Percentiles rank a stretch among this genome's conserved stretches.
Conservation (phyloP, 2,329 filamentous ascomycete genomes). For the Ascochyta rabiei region DNA sequence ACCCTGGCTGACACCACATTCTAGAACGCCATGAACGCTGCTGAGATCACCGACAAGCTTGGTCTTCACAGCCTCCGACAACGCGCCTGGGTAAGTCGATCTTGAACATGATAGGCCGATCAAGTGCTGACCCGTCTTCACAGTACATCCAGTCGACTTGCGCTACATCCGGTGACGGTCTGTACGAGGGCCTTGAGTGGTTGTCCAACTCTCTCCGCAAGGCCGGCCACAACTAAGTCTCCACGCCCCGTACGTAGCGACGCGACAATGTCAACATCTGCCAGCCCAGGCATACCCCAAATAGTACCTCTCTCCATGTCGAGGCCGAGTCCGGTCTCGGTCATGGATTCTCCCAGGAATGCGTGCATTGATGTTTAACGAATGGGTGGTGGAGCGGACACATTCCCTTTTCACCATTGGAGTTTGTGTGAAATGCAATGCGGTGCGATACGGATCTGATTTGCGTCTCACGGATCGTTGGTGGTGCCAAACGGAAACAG, state of each 20-base stretch:
- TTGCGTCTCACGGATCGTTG: conserved; percentile 44
- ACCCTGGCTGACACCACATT: conserved; percentile 8
- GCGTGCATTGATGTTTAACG: conserved; percentile 44
- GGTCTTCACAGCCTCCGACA: conserved; percentile 98
- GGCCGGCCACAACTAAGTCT: conserved; percentile 56
- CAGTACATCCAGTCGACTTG: conserved; percentile 99
- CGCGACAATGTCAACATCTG: conserved; percentile 40
- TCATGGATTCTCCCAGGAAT: conserved; percentile 29
- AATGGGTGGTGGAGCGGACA: conserved; percentile 47
- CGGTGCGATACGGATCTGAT: conserved; percentile 23
- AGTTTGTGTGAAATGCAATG: conserved; percentile 47
- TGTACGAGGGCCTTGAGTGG: conserved; percentile 92
- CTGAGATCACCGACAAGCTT: conserved; percentile 99
- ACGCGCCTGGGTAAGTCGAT: conserved; percentile 88
- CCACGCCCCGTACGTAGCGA: conserved; percentile 28
- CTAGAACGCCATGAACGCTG: conserved; percentile 99
- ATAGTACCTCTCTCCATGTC: conserved; percentile 28
- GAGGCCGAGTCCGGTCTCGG: conserved; percentile 17
- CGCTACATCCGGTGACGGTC: conserved; percentile 97
- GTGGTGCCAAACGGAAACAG: conserved; percentile 39
- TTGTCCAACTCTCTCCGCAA: conserved; percentile 62
- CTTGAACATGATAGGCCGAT: not conserved
- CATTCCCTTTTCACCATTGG: conserved; percentile 44
- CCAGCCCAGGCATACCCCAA: conserved; percentile 31
- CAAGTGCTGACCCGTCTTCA: conserved; percentile 27